Percentiles rank a stretch among this genome's conserved stretches.
Conservation (phyloP, 805 yeast species). For the Lachancea mirantina region DNA sequence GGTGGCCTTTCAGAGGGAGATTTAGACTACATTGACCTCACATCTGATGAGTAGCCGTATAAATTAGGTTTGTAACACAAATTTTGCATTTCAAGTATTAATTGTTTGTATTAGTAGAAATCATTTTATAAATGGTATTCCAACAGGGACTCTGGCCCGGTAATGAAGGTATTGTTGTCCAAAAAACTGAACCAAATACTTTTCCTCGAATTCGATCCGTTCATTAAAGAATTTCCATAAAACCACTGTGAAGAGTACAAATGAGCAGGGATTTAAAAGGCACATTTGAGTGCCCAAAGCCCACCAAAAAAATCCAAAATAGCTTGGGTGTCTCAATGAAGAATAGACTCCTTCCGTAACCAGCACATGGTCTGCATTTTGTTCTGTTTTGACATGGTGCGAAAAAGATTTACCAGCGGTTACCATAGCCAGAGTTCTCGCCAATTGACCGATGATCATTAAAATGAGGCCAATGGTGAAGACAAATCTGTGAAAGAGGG, state of each 20-base stretch:
- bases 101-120: too few relatives aligned
- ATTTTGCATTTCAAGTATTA: too few relatives aligned
- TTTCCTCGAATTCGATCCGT: slow-evolving; percentile 70
- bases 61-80: slow-evolving; percentile 6
- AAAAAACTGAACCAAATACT: slow-evolving; percentile 56
- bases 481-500: slow-evolving; percentile 9
- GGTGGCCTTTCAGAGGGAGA: slow-evolving; percentile 4
- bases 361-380: slow-evolving; percentile 49
- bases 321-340: slow-evolving; percentile 76
- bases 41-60: slow-evolving; percentile 15
- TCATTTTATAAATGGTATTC: slow-evolving; percentile 55
- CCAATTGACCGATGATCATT: slow-evolving; percentile 52
- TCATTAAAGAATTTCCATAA: slow-evolving; percentile 61
- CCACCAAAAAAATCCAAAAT: slow-evolving; percentile 91
- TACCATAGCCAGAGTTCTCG: slow-evolving; percentile 74
- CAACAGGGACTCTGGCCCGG: slow-evolving; percentile 40
- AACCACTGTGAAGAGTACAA: slow-evolving; percentile 45
- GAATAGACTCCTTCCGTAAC: slow-evolving; percentile 71
- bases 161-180: slow-evolving; percentile 58
- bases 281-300: slow-evolving; percentile 77
- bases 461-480: slow-evolving; percentile 42
- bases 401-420: slow-evolving; percentile 84
- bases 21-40: slow-evolving; percentile 22
- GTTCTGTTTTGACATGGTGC: slow-evolving; percentile 59
- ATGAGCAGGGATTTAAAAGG: slow-evolving; percentile 57